Base-by-base conservation (phyloP, 495 filamentous ascomycete genomes). In the Acidomyces sp. region DNA sequence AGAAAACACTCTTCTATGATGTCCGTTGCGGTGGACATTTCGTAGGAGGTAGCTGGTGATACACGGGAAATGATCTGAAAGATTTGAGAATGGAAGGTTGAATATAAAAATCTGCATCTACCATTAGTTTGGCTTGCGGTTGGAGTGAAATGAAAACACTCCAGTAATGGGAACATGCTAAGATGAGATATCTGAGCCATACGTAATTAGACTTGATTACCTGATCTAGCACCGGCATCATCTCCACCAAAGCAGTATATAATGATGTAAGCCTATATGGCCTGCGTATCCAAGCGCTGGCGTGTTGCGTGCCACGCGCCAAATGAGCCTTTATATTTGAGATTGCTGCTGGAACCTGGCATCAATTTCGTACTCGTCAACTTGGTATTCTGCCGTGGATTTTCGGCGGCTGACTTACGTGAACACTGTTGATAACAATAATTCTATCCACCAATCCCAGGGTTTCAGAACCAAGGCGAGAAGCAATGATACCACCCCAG, bases 391-490 rank as follows among this genome's bases (percentile, higher is more conserved):
- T n/a, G n/a, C n/a, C n/a, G n/a, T n/a, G n/a, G n/a, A n/a, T n/a
- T n/a, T n/a, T n/a, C n/a, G 27, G 19, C 17, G 27, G 6, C 21
- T 23, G 23, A 55, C 69, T 37, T 65, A 74, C 70, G 31, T 68
- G 54, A 15, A 68, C 60, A 3, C 62, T 64, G 46, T 69, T 67
- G 30, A 55, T 63, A 27, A 72, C 34, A 33, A 75, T 67, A 37
- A 69, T 72, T 13, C 68, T 58, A 49, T 74, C 60, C 1, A 68
- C 68, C 21, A 76, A 51, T 41, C 68, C 55, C 21, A 64, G 62
- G 7, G 72, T 72, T 32, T 75, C 71, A 20, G 66, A 53, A 22
- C 71, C 72, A 16, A 76, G 62, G 24, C 71, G 60, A 53, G 62
- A 69, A 4, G 60, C 58, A 13, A 75, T 47, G 15, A 68, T 42